Evolutionary conservation across 257 asterid species (phyloP).

Genomic region (Ophiorrhiza pumila): DNA sequence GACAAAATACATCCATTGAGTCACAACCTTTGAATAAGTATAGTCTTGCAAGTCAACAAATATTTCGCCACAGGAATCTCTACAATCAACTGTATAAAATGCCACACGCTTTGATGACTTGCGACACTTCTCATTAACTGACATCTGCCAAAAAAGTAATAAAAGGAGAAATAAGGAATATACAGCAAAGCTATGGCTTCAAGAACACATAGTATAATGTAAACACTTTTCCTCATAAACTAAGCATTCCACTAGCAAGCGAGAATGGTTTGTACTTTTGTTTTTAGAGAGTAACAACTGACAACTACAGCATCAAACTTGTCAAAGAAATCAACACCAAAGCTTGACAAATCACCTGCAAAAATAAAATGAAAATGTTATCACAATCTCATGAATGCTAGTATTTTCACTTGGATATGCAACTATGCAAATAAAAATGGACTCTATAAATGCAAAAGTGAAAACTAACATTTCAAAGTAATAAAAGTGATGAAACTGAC

Average conservation of each 20-base stretch:
- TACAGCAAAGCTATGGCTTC: neutral
- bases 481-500: neutral
- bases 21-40: conserved; percentile 66
- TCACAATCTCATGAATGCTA: neutral
- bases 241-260: neutral
- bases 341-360: conserved; percentile 42
- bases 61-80: conserved; percentile 94
- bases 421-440: neutral
- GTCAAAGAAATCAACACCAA: conserved; percentile 36
- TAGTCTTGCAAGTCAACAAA: conserved; percentile 92
- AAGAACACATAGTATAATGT: neutral
- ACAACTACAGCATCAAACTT: conserved; percentile 39
- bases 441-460: neutral
- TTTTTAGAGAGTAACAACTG: conserved; percentile 32
- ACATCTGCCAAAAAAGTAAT: conserved; percentile 51
- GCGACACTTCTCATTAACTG: conserved; percentile 86
- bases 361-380: conserved; percentile 5
- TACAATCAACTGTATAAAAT: conserved; percentile 86
- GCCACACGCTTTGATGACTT: conserved; percentile 67
- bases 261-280: conserved; percentile 30
- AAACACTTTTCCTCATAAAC: neutral
- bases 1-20: neutral
- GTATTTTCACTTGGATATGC: neutral
- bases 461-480: neutral
- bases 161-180: conserved; percentile 7